Percentiles rank a stretch among this genome's conserved stretches.
Evolutionary conservation across 192 early-diverging fungal species (phyloP).

Genomic region (Podila verticillata): DNA sequence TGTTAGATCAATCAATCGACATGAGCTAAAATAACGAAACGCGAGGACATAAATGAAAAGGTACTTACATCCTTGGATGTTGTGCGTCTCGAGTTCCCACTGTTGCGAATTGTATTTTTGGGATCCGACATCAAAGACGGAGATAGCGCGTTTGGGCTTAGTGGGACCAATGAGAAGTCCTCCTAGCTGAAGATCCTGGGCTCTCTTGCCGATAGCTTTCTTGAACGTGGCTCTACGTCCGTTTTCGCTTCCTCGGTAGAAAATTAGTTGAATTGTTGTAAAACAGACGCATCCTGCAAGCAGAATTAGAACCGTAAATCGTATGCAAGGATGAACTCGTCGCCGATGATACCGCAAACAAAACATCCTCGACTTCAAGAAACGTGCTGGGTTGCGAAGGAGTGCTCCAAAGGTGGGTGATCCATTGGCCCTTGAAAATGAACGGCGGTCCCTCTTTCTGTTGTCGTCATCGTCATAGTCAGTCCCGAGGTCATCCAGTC

Average conservation of each 20-base stretch:
- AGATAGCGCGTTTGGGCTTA: not conserved
- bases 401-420: not conserved
- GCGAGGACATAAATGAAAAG: not conserved
- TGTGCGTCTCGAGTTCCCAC: conserved; percentile 28
- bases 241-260: conserved; percentile 2
- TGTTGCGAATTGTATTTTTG: conserved; percentile 32
- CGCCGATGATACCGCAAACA: conserved; percentile 31
- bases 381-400: conserved; percentile 12
- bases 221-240: not conserved
- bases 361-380: conserved; percentile 23
- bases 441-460: conserved; percentile 6
- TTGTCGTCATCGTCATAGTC: conserved; percentile 16
- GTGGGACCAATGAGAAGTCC: not conserved
- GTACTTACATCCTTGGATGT: conserved; percentile 34
- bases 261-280: conserved; percentile 36
- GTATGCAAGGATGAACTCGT: conserved; percentile 23
- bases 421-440: not conserved
- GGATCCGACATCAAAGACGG: conserved; percentile 38
- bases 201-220: not conserved
- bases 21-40: not conserved
- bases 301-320: conserved; percentile 17
- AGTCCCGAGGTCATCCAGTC: not conserved
- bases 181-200: conserved; percentile 11
- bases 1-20: not conserved
- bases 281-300: conserved; percentile 34